These are phyloP conservation scores for Cucurbita argyrosperma DNA, from an alignment of 306 rosid species.

Conservation along the genomic window DNA sequence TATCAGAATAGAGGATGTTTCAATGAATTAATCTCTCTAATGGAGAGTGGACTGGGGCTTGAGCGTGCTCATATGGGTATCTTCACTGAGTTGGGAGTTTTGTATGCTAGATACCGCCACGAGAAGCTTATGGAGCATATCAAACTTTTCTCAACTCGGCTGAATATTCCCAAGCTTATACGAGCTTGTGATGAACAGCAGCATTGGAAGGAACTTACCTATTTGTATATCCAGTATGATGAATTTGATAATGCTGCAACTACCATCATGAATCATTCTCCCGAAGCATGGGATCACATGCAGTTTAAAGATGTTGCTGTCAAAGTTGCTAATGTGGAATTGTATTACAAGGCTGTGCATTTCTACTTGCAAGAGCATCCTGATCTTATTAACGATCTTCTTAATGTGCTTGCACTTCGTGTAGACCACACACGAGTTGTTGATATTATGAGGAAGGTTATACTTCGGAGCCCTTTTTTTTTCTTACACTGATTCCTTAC, in stretches of 20 bases:
- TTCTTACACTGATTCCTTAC: not conserved
- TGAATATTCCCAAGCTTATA: slow-evolving; percentile 92
- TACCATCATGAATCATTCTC: slow-evolving; percentile 97
- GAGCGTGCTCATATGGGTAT: slow-evolving; percentile 99
- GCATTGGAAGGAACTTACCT: slow-evolving; percentile 95
- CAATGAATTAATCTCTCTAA: slow-evolving; percentile 88
- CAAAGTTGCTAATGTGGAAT: slow-evolving; percentile 93
- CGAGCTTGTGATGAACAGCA: slow-evolving; percentile 99
- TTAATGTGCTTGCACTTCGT: slow-evolving; percentile 93
- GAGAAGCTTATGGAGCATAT: slow-evolving; percentile 99
- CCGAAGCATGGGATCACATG: slow-evolving; percentile 99
- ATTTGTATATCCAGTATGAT: slow-evolving; percentile 89
- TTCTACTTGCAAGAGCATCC: slow-evolving; percentile 99
- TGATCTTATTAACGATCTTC: slow-evolving; percentile 89
- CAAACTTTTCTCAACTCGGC: slow-evolving; percentile 81
- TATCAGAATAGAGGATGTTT: slow-evolving; percentile 98
- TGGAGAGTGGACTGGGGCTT: slow-evolving; percentile 98
- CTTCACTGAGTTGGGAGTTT: slow-evolving; percentile 95
- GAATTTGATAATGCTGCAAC: slow-evolving; percentile 98
- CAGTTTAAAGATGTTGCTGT: slow-evolving; percentile 87
- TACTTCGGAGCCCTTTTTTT: slow-evolving; percentile 7
- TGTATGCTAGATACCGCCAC: slow-evolving; percentile 96
- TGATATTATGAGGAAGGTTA: slow-evolving; percentile 96
- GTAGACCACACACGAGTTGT: slow-evolving; percentile 98
- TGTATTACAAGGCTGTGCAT: slow-evolving; percentile 93